Base-by-base conservation (phyloP, 805 yeast genomes). In the Candida maltosa region DNA sequence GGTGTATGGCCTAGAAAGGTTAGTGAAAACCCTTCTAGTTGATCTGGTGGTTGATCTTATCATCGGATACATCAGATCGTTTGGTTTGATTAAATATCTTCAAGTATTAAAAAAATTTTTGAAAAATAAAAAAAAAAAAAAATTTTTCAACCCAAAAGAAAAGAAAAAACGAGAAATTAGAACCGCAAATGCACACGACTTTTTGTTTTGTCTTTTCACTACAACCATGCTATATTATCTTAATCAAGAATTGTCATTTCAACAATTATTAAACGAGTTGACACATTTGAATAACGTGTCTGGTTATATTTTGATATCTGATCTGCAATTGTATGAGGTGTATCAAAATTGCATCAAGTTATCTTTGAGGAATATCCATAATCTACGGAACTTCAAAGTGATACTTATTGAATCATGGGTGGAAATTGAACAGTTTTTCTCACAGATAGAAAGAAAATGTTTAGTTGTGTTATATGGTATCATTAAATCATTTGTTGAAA, bases 191-290 rank as follows among this genome's bases (percentile, higher is more conserved):
- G n/a, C n/a, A 15, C 26, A 24, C 26, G 23, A 20, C 23, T 20
- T n/a, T n/a, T n/a, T n/a, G n/a, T n/a, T n/a, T n/a, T n/a, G n/a
- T n/a, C n/a, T n/a, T n/a, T n/a, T n/a, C n/a, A n/a, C n/a, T n/a
- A n/a, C n/a, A n/a, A n/a, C 12, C 12, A 42, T 45, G 47, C 21
- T 42, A 14, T 20, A 24, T 12, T 42, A 40, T 16, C 26, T 34
- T 20, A 30, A 44, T 32, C 36, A 32, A 12, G 18, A 31, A 17
- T 8, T 18, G 9, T 28, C 40, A 9, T 40, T 44, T 26, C 30
- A 38, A 22, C 42, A 44, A 12, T 42, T 37, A 32, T 14, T 34
- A n/a, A n/a, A n/a, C n/a, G n/a, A n/a, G n/a, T n/a, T n/a, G n/a
- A n/a, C n/a, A n/a, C n/a, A n/a, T n/a, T n/a, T n/a, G n/a, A n/a